Base-by-base conservation (phyloP, 2,329 filamentous ascomycete species). In the Alternaria novae-zelandiae region DNA sequence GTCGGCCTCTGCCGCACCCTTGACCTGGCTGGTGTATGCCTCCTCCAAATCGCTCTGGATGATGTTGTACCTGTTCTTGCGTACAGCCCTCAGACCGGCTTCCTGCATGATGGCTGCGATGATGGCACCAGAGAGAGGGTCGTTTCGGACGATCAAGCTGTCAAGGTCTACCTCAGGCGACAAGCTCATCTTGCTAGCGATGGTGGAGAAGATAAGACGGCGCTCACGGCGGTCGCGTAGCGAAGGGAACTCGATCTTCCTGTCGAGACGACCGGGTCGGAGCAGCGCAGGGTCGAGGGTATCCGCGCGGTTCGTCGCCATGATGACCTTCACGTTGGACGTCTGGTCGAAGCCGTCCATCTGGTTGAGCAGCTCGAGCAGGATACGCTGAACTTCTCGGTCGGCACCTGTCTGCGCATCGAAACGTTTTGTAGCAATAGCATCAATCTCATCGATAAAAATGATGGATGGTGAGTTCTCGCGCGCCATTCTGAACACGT, bases 341-440 rank as follows among this genome's bases (percentile, higher is more conserved):
- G 94, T 97, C 83, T 99, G 96, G 81, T 99, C 96, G 85, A 99
- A 99, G 70, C 96, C 96, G 80, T 99, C 96, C 96, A 99, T 99
- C 83, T 99, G 96, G 84, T 99, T 99, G 69, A 99, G 90, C 71
- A 99, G 85, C 82, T 99, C 96, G 64, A 99, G 90, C 63, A 99
- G 86, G 77, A 99, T 99, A 87, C 96, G 95, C 85, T 99, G 96
- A 15, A 99, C 96, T 83, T 99, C 96, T 83, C 96, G 90, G 79
- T 99, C 96, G 70, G 96, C 96, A 80, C 96, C 96, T 5, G 96
- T 99, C 83, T 99, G 96, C 23, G 96, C 96, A 79, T 99, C 96
- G 83, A 99, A 99, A 81, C 96, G 95, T 85, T 99, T 99, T 44
- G 96, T 99, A 65, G 96, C 96, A 75, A 99, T 98, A 67, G 96